These are phyloP conservation scores for Aurifilum marmelostoma DNA, from an alignment of 2,329 filamentous ascomycete species.

Conservation along the genomic window DNA sequence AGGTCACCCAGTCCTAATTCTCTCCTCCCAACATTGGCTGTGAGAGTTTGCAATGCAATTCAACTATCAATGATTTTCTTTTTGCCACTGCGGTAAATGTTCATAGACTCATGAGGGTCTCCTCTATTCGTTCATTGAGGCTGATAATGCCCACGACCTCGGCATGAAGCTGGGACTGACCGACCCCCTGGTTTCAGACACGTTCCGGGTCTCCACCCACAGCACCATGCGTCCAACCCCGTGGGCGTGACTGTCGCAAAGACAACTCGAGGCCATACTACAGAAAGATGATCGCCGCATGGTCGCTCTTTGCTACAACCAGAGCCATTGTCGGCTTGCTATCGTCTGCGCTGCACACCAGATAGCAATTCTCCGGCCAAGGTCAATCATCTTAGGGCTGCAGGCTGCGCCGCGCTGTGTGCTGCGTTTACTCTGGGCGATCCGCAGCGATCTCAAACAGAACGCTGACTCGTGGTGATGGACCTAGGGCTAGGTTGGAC, in stretches of 20 bases:
- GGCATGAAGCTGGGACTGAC: conserved; percentile 1
- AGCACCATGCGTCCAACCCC: not conserved
- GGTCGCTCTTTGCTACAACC: not conserved
- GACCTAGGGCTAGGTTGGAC: not conserved
- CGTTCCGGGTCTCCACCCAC: conserved; percentile 2
- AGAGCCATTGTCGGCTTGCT: not conserved
- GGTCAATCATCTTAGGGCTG: not conserved
- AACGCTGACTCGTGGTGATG: not conserved
- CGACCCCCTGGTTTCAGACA: conserved; percentile 8
- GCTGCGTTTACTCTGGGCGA: not conserved
- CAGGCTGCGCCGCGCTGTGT: not conserved
- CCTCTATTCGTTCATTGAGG: not conserved
- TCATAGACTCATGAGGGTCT: not conserved
- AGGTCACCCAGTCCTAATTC: not conserved
- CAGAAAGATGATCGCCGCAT: not conserved
- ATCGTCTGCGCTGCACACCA: not conserved
- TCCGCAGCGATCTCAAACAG: not conserved
- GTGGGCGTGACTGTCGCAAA: not conserved
- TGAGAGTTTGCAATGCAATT: not conserved
- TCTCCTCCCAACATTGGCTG: not conserved
- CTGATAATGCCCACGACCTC: not conserved
- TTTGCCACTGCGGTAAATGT: not conserved
- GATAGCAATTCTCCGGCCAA: not conserved
- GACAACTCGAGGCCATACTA: not conserved
- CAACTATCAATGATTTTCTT: too few relatives aligned